A percentile compares a stretch with the other conserved stretches of the same genome.
These are phyloP conservation scores for Tricholomella constricta DNA, from an alignment of 768 basidiomycete genomes.

Conservation along the genomic window DNA sequence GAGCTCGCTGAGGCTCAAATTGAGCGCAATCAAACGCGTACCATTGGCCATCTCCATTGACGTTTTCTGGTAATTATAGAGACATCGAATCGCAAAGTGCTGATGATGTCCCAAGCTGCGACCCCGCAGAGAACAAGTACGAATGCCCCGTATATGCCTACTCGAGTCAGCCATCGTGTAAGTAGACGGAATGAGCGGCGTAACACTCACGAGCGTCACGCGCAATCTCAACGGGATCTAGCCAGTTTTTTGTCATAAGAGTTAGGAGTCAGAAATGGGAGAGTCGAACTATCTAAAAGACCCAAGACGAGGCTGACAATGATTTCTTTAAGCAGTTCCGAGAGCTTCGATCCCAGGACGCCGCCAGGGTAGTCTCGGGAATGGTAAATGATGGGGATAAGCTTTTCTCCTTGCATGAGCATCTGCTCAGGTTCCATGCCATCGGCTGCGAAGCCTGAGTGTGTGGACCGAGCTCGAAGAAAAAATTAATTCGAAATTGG, in stretches of 20 bases:
- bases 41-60: slow-evolving; percentile 37
- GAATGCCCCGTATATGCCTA: slow-evolving; percentile 35
- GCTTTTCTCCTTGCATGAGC: no score
- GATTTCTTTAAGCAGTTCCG: no score
- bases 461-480: no score
- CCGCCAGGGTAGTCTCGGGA: no score
- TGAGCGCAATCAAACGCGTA: slow-evolving; percentile 6
- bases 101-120: slow-evolving; percentile 33
- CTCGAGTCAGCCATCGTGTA: neutral
- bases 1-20: neutral
- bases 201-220: slow-evolving; percentile 28
- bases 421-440: no score
- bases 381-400: no score
- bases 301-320: no score
- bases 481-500: no score
- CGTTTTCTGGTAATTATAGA: slow-evolving; percentile 32
- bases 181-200: neutral
- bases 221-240: slow-evolving; percentile 28
- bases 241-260: slow-evolving; percentile 21
- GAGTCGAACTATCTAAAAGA: no score
- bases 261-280: no score
- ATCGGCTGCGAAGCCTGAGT: no score
- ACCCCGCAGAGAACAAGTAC: slow-evolving; percentile 32
- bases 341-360: no score
- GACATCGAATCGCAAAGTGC: slow-evolving; percentile 32